Conservation (phyloP, 371 early-diverging fungal species). For the Umbelopsis sp. region DNA sequence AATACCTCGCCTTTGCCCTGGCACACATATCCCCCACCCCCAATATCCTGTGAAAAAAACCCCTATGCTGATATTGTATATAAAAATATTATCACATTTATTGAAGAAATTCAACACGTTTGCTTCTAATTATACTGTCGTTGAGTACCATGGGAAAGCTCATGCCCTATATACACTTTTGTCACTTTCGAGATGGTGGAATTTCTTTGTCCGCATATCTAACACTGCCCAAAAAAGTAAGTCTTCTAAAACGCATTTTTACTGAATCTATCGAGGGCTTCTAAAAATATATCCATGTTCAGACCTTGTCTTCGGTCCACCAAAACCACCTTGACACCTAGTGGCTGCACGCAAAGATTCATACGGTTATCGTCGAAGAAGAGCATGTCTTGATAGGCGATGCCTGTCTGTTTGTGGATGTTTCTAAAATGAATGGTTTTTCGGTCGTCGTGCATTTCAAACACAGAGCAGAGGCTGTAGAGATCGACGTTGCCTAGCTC, state of each 20-base stretch:
- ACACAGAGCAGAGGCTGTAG: conserved; percentile 34
- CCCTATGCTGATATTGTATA: conserved; percentile 4
- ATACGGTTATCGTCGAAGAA: conserved; percentile 64
- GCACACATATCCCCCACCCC: neutral
- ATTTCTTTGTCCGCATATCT: neutral
- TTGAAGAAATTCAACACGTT: neutral
- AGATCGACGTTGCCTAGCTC: conserved; percentile 24
- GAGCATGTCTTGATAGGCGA: conserved; percentile 51
- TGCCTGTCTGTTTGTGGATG: conserved; percentile 40
- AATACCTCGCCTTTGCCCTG: too few relatives aligned
- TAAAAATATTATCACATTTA: neutral
- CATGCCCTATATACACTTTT: neutral
- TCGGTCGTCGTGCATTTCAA: conserved; percentile 50
- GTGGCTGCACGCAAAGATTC: conserved; percentile 42
- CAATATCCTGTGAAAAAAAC: neutral
- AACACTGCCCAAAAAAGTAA: too few relatives aligned
- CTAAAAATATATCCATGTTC: conserved; percentile 34
- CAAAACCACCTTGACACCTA: conserved; percentile 42
- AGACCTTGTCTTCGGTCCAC: conserved; percentile 37
- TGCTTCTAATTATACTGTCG: neutral
- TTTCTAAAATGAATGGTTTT: conserved; percentile 49
- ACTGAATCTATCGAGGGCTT: conserved; percentile 32
- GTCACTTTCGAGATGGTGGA: neutral
- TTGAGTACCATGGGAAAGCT: neutral
- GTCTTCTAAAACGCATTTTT: neutral